Base-by-base conservation (phyloP, 164 flowering plant genomes). In the Saururus chinensis region DNA sequence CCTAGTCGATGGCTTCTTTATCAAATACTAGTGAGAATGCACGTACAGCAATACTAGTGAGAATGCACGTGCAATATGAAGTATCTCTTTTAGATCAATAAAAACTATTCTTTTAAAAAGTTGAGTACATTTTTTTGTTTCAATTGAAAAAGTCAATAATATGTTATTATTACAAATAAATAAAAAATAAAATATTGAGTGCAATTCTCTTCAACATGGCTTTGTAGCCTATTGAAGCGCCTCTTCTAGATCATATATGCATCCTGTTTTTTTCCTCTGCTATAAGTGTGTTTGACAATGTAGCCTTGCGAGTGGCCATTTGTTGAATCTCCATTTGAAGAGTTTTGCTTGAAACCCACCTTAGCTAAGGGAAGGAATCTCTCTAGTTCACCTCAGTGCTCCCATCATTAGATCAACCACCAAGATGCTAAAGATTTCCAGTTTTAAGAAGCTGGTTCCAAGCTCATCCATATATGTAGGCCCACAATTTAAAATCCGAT, bases 301-400 rank as follows among this genome's bases (percentile, higher is more conserved):
- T 84, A 49, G 42, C 41, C 64, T 92, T 80, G 23, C 84, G 81
- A 19, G 52, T 54, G 68, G 64, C 62, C 76, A 85, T 79, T 25
- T 60, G 64, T 22, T 76, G 58, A 57, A 91, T 76, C 53, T 75
- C 88, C 40, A 40, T 64, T 68, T 88, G 96, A 13, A 82, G 35
- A 54, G 70, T 68, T 70, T 67, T 85, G 67, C 85, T 90, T 19
- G 99, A 97, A 73, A 91, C 49, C 99, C 99, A 95, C 72, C 56
- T 81, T 37, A 95, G 69, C 67, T 84, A 95, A 19, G 99, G 97
- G 68, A 95, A 95, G 81, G 91, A 91, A 64, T 95, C 99, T 73
- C 96, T 83, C 98, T 96, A 92, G 30, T 89, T 96, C 60, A 89
- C 96, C 57, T 89, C 96, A 65, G 86, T 40, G 95, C 95, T 40